phyloP scores from a whole-genome alignment of 495 filamentous ascomycete species.

The Aspergillus incahuasiensis region DNA sequence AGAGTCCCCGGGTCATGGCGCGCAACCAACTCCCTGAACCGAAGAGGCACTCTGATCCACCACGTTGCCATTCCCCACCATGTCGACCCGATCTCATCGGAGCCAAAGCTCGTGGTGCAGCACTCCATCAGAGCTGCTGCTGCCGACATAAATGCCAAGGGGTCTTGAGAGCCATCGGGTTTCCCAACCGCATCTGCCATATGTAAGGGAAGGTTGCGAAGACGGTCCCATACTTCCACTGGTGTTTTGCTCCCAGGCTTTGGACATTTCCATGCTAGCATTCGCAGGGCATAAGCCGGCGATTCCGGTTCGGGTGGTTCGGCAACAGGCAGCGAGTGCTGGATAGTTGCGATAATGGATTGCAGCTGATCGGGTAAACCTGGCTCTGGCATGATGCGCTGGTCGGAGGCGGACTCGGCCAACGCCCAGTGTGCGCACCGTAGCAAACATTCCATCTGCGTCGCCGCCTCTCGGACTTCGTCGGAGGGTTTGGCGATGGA shows the following conservation, averaged over 20 bases:
- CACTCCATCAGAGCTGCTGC: background rate
- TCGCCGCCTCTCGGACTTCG: background rate
- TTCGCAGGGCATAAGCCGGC: background rate
- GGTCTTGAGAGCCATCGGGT: background rate
- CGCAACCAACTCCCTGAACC: background rate
- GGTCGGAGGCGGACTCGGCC: background rate
- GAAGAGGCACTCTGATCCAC: background rate
- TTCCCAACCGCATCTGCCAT: conserved; percentile 2
- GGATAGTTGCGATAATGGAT: background rate
- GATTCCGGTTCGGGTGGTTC: background rate
- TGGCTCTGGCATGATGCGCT: background rate
- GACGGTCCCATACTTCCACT: background rate
- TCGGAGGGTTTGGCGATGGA: background rate
- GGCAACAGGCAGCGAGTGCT: too few species aligned
- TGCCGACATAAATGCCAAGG: background rate
- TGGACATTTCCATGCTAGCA: background rate
- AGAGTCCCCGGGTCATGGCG: background rate
- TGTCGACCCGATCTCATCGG: background rate
- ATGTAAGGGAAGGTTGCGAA: background rate
- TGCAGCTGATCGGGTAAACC: background rate
- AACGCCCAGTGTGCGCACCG: background rate
- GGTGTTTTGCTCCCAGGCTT: background rate
- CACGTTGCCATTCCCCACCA: conserved; percentile 4
- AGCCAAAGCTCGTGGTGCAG: background rate
- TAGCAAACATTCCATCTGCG: background rate